Percentiles rank a stretch among this genome's conserved stretches.
These are phyloP conservation scores for Sugiyamaella pinicola DNA, from an alignment of 1,139 yeast genomes.

Conservation along the genomic window DNA sequence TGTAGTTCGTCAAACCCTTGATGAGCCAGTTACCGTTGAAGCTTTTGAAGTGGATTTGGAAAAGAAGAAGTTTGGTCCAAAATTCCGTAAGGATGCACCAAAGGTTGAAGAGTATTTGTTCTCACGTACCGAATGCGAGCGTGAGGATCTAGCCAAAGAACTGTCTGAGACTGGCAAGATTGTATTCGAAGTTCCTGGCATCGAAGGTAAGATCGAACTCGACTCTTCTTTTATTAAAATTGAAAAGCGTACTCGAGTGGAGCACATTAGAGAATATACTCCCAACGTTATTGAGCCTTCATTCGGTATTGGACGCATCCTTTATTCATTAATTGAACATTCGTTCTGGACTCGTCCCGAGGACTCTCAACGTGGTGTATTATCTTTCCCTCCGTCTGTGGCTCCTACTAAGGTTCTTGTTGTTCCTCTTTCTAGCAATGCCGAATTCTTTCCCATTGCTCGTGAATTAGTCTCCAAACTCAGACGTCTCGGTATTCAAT, in stretches of 20 bases:
- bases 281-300: constrained; percentile 99
- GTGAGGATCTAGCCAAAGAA: constrained; percentile 74
- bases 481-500: constrained; percentile 83
- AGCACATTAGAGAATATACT: constrained; percentile 91
- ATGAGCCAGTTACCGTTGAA: constrained; percentile 81
- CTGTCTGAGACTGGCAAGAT: constrained; percentile 66
- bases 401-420: constrained; percentile 97
- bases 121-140: constrained; percentile 80
- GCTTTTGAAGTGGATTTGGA: constrained; percentile 80
- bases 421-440: constrained; percentile 88
- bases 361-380: constrained; percentile 85
- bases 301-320: constrained; percentile 97
- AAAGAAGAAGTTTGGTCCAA: constrained; percentile 96
- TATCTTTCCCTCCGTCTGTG: constrained; percentile 92
- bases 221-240: constrained; percentile 72
- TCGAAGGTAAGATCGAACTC: constrained; percentile 67
- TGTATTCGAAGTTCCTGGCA: constrained; percentile 59
- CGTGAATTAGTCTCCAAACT: constrained; percentile 62
- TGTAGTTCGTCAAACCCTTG: constrained; percentile 87
- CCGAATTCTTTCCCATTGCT: constrained; percentile 76
- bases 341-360: constrained; percentile 94
- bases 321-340: constrained; percentile 92
- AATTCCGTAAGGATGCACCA: constrained; percentile 95
- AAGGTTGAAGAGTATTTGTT: constrained; percentile 79
- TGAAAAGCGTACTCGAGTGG: constrained; percentile 76